Conservation (phyloP, 2,329 filamentous ascomycete genomes). For the Lasiodiplodia sp. region DNA sequence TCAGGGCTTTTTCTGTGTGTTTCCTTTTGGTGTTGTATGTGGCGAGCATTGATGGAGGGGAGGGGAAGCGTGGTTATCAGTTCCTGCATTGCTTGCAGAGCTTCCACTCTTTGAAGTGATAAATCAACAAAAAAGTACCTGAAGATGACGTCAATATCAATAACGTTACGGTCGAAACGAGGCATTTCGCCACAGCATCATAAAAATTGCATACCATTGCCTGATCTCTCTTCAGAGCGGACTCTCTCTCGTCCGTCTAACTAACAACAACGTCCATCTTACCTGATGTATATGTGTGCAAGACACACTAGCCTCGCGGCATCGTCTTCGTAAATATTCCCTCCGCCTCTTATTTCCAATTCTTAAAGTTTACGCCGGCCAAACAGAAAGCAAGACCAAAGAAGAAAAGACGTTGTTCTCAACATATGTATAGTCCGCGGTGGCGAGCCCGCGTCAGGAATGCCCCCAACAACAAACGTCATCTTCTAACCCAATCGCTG, state of each 20-base stretch:
- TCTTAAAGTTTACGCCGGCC: background rate
- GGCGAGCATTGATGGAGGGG: too few species aligned
- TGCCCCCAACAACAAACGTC: background rate
- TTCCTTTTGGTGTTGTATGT: too few species aligned
- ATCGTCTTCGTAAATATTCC: background rate
- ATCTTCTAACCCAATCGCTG: constrained; percentile 11
- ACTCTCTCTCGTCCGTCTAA: background rate
- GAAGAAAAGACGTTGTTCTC: background rate
- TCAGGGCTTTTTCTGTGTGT: too few species aligned
- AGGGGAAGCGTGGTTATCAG: too few species aligned
- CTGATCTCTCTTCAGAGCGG: background rate
- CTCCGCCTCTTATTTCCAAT: background rate
- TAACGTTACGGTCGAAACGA: too few species aligned
- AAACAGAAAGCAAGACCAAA: background rate
- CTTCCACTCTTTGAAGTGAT: too few species aligned
- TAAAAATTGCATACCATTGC: too few species aligned
- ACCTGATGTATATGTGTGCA: background rate
- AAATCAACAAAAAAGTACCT: too few species aligned
- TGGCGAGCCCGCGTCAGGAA: background rate
- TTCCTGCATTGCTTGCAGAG: background rate
- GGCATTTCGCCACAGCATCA: too few species aligned
- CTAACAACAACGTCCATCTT: background rate
- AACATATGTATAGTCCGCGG: background rate
- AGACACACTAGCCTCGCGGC: background rate
- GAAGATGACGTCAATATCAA: too few species aligned